These are phyloP conservation scores for Aspergillus saccharolyticus DNA, from an alignment of 495 filamentous ascomycete genomes.

Conservation along the genomic window DNA sequence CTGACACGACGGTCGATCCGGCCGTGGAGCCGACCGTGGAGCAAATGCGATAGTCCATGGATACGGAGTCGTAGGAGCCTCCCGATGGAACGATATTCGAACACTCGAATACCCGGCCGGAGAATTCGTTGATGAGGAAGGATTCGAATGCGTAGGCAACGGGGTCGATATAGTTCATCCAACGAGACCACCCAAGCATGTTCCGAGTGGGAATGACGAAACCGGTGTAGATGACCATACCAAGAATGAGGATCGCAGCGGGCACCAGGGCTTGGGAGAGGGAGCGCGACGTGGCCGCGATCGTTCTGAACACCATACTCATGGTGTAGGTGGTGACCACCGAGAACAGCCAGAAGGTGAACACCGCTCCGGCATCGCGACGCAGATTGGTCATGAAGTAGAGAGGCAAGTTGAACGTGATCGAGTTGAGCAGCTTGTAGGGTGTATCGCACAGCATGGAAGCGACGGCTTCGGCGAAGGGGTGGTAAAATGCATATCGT, in stretches of 20 bases:
- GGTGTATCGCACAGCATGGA: conserved; percentile 53
- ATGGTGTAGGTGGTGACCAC: conserved; percentile 46
- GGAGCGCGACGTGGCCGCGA: conserved; percentile 30
- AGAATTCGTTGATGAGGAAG: conserved; percentile 1
- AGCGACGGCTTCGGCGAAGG: conserved; percentile 49
- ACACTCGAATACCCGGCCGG: neutral
- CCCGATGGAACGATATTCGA: conserved; percentile 18
- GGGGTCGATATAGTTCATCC: conserved; percentile 61
- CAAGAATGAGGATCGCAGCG: conserved; percentile 29
- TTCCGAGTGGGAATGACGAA: conserved; percentile 27
- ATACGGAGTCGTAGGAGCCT: conserved; percentile 18
- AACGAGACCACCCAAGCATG: conserved; percentile 35
- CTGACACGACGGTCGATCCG: conserved; percentile 38
- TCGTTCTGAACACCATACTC: conserved; percentile 34
- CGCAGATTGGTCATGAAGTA: conserved; percentile 52
- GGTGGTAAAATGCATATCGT: conserved; percentile 56
- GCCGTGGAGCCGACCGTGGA: conserved; percentile 43
- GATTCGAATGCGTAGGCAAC: conserved; percentile 28
- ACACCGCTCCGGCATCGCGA: conserved; percentile 35
- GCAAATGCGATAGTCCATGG: conserved; percentile 30
- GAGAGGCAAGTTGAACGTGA: conserved; percentile 43
- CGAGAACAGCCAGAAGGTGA: conserved; percentile 46
- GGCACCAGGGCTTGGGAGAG: conserved; percentile 32
- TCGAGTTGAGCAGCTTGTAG: conserved; percentile 40
- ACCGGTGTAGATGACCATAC: conserved; percentile 29